Evolutionary conservation across 1,284 basidiomycete genomes (phyloP).

Genomic region (Puccinia polysora): DNA sequence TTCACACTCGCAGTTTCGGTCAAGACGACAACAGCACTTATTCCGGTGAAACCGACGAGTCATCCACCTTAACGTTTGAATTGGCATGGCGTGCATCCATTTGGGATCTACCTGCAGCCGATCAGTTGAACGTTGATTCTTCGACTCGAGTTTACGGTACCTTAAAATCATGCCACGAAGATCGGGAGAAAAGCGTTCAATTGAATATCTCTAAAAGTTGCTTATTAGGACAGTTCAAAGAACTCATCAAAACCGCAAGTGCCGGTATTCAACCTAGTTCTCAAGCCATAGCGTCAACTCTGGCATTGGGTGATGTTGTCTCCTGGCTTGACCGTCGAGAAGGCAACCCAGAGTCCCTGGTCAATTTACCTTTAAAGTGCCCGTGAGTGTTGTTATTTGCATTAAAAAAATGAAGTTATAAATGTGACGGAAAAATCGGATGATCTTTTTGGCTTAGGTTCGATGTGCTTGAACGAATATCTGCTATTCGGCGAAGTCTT

Average conservation of each 20-base stretch:
- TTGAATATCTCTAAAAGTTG: slow-evolving; percentile 58
- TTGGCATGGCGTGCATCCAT: slow-evolving; percentile 50
- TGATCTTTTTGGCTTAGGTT: slow-evolving; percentile 60
- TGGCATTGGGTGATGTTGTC: slow-evolving; percentile 24
- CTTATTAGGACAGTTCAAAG: slow-evolving; percentile 62
- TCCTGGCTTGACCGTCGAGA: slow-evolving; percentile 16
- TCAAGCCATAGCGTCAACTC: slow-evolving; percentile 44
- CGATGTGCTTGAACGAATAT: slow-evolving; percentile 67
- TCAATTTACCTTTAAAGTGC: slow-evolving; percentile 59
- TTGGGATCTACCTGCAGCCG: slow-evolving; percentile 47
- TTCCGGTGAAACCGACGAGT: slow-evolving; percentile 58
- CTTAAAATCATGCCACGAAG: slow-evolving; percentile 70
- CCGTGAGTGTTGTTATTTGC: slow-evolving; percentile 59
- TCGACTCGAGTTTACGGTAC: slow-evolving; percentile 70
- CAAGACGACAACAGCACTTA: slow-evolving; percentile 67
- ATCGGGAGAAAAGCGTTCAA: slow-evolving; percentile 60
- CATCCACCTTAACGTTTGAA: slow-evolving; percentile 60
- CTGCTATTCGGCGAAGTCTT: slow-evolving; percentile 77
- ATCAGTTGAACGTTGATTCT: slow-evolving; percentile 52
- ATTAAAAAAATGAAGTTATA: slow-evolving; percentile 44
- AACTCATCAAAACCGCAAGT: slow-evolving; percentile 62
- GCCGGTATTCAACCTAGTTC: slow-evolving; percentile 45
- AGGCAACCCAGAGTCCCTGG: slow-evolving; percentile 22
- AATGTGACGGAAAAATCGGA: background rate
- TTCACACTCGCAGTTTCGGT: slow-evolving; percentile 61